Base-by-base conservation (phyloP, 2,329 filamentous ascomycete genomes). In the Rutstroemia sp. region DNA sequence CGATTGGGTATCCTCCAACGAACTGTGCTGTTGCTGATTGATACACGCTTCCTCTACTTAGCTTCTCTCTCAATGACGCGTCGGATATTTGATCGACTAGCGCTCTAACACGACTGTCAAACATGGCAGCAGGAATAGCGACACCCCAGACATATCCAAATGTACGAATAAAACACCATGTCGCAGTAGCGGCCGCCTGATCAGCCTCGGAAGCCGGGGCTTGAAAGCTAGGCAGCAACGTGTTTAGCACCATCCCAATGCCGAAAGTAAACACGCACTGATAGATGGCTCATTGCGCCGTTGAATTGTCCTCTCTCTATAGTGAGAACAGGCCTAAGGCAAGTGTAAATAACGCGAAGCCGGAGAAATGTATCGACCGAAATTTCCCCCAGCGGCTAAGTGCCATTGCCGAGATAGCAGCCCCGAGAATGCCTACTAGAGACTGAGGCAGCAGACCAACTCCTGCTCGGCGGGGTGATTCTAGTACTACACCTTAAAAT, bases 361-460 rank as follows among this genome's bases (percentile, higher is more conserved):
- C 72, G 5, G 66, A 18, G 23, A 74, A 63, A 63, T 68, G 61
- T 70, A 71, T 42, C 1, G 72, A 74, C 21, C 71, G 71, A 62
- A 75, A 77, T 62, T 74, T 74, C 19, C 75, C 73, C 16, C 38
- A 50, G 30, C 47, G 48, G n/a, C 16, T 45, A 2, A 56, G 38
- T 19, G 47, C 18, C 49, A 79, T 64, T 18, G 81, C 83, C 2
- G 78, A 76, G 0, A 78, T 66, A 47, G 82, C 73, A 0, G 81
- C 80, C 56, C 83, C 78, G 14, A 52, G 82, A 0, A 81, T 81
- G 6, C 86, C 78, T 1, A 81, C 84, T 59, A 86, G 78, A 0
- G 79, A 79, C 56, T 80, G 73, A 0, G 81, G 81, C 55, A 85
- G 78, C 21, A 77, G 67, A 30, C 77, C 77, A 2, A 84, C 71